phyloP scores from a whole-genome alignment of 2,329 filamentous ascomycete genomes.

The Botryotinia narcissicola region DNA sequence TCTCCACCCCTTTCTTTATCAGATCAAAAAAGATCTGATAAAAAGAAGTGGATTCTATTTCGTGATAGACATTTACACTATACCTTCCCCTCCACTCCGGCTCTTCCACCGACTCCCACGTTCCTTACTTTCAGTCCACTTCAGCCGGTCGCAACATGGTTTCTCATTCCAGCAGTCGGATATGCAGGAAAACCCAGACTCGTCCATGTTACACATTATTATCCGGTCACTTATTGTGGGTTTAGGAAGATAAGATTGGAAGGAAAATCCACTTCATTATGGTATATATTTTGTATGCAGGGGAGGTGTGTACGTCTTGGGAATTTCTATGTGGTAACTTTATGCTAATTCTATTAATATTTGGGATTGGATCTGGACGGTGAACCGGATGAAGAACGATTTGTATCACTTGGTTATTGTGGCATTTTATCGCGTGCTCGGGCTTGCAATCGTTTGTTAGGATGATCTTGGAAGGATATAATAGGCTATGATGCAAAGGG shows the following conservation, averaged over 20 bases:
- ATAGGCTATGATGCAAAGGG: background rate
- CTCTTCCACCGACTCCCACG: background rate
- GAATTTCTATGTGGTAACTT: slow-evolving; percentile 13
- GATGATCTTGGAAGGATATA: background rate
- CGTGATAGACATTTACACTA: background rate
- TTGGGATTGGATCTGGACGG: background rate
- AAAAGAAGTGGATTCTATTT: slow-evolving; percentile 1
- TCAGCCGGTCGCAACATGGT: background rate
- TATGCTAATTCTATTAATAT: background rate
- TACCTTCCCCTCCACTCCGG: background rate
- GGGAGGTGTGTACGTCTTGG: background rate
- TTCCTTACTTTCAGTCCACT: background rate
- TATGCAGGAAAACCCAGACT: slow-evolving; percentile 1
- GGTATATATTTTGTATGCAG: background rate
- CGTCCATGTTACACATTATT: background rate
- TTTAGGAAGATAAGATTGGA: background rate
- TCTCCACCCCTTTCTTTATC: background rate
- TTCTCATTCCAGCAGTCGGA: background rate
- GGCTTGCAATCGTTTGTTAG: background rate
- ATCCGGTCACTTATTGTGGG: background rate
- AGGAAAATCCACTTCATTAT: background rate
- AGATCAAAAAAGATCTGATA: background rate
- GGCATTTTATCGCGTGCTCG: background rate
- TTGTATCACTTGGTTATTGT: background rate
- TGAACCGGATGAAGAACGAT: background rate